Percentiles rank a stretch among this genome's conserved stretches.
Conservation (phyloP, 2,329 filamentous ascomycete species). For the Cladobotryum mycophilum region DNA sequence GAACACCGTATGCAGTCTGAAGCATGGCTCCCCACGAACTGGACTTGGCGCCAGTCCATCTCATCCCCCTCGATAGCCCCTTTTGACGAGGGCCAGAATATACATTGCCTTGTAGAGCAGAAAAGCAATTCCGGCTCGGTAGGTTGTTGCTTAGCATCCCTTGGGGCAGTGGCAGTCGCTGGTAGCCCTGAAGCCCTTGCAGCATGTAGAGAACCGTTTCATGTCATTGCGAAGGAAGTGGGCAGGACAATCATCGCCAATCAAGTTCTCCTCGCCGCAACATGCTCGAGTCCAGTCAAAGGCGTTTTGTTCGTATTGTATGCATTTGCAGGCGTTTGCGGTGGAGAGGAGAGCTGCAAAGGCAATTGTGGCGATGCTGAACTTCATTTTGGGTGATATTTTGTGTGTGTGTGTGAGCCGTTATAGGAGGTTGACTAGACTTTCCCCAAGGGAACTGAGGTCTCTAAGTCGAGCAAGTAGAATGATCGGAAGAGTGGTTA, state of each 20-base stretch:
- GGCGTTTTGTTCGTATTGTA: neutral
- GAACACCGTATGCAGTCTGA: too few species aligned
- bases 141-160: neutral
- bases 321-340: neutral
- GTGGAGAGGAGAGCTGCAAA: neutral
- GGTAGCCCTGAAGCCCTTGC: constrained; percentile 2
- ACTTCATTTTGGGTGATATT: neutral
- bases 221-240: neutral
- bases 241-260: neutral
- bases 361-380: neutral
- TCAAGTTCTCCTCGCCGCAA: neutral
- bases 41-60: too few species aligned
- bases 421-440: too few species aligned
- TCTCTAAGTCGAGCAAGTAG: too few species aligned
- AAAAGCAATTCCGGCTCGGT: too few species aligned
- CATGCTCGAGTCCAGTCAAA: neutral
- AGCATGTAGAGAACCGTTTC: neutral
- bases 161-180: constrained; percentile 10
- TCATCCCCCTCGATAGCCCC: too few species aligned
- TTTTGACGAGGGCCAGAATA: too few species aligned
- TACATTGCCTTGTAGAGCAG: too few species aligned
- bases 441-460: too few species aligned
- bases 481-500: too few species aligned
- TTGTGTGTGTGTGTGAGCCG: constrained; percentile 12
- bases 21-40: too few species aligned